Evolutionary conservation across 2,329 filamentous ascomycete genomes (phyloP), one percentile per base, ranked within the genome.

Genomic region (Fusarium floridanum): DNA sequence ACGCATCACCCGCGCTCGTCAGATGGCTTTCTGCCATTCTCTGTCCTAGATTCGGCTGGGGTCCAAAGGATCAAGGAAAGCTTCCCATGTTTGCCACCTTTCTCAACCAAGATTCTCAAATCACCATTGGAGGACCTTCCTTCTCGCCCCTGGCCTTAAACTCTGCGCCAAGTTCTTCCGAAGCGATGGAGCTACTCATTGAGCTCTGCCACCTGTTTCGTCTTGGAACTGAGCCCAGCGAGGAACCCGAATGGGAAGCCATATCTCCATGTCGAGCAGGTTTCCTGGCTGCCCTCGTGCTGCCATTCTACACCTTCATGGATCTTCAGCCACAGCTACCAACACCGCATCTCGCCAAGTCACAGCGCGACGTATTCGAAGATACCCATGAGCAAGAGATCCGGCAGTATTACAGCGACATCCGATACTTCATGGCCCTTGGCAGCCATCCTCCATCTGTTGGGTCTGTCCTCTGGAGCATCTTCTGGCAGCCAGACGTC

Each of bases 401-500:
- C 36, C 61, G n/a, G 7, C 24, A 43, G 45, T 45, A 64, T n/a
- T 16, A 32, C 7, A n/a, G n/a, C 14, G 50, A 64, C 48, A 27
- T 64, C 20, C 24, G 24, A 24, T 64, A 64, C 29, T 64, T 64
- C 20, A 64, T 64, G 50, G 29, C 61, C 8, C 61, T 64, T 2
- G 39, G 48, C 6, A 57, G 55, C 10, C 24, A 57, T 45, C 50
- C 50, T 9, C 61, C 37, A 3, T 64, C 36, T 27, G 10, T 64
- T 57, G 50, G 50, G 29, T 64, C 61, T 20, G 17, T 56, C 27
- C 22, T 64, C 9, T 64, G 48, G 61, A 64, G 61, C 48, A 56
- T 64, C 24, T 64, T 64, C 27, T 64, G 48, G 61, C 34, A 64
- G 36, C 48, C 48, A 43, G 61, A 64, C 9, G 37, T 64, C 14